Conservation (phyloP, 2,329 filamentous ascomycete genomes). For the Keithomyces neogunnii region DNA sequence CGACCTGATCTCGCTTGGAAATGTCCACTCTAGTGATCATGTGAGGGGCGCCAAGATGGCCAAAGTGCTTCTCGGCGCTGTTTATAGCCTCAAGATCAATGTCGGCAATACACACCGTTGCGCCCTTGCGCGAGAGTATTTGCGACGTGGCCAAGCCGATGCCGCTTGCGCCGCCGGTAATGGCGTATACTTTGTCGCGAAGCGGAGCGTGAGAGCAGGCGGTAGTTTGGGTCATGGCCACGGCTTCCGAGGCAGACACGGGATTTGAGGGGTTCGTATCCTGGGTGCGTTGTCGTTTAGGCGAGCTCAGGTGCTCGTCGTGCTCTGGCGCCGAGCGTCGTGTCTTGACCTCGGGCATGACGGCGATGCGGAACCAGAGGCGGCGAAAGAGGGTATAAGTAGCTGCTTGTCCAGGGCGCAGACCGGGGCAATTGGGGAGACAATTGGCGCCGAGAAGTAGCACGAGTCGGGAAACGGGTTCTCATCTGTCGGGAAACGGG, state of each 20-base stretch:
- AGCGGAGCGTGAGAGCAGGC: not conserved
- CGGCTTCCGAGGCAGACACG: not conserved
- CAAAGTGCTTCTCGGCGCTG: slow-evolving; percentile 22
- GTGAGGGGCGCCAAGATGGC: slow-evolving; percentile 14
- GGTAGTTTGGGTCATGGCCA: not conserved
- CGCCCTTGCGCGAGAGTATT: slow-evolving; percentile 26
- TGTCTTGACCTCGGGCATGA: too few relatives aligned
- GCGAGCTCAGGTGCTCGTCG: too few relatives aligned
- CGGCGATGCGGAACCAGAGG: too few relatives aligned
- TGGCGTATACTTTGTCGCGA: slow-evolving; percentile 18
- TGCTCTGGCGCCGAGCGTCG: too few relatives aligned
- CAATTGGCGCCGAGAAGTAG: too few relatives aligned
- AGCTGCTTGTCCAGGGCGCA: too few relatives aligned
- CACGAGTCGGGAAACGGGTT: too few relatives aligned
- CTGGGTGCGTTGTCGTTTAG: too few relatives aligned
- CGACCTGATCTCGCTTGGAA: slow-evolving; percentile 36
- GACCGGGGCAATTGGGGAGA: too few relatives aligned
- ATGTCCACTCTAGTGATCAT: slow-evolving; percentile 35
- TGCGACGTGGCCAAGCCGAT: slow-evolving; percentile 33
- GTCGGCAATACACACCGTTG: slow-evolving; percentile 28
- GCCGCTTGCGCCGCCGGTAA: slow-evolving; percentile 26
- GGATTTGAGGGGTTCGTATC: too few relatives aligned
- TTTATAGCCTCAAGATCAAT: slow-evolving; percentile 23
- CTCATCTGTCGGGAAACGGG: too few relatives aligned
- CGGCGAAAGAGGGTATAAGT: too few relatives aligned